Evolutionary conservation across 2,329 filamentous ascomycete species (phyloP).

Genomic region (Colletotrichum tropicicola): DNA sequence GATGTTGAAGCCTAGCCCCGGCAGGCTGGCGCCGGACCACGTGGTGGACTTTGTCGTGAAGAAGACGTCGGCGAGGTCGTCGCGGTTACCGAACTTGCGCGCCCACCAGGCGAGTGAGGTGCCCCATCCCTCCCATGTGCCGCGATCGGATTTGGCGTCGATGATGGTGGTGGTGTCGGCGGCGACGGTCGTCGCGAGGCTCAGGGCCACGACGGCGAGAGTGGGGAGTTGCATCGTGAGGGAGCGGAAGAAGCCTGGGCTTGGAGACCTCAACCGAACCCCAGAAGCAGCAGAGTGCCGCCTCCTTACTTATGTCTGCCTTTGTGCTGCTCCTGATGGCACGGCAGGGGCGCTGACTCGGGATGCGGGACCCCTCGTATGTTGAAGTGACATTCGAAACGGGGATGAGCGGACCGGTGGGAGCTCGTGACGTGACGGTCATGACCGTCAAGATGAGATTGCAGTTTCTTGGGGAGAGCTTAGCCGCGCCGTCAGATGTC

Average conservation of each 20-base stretch:
- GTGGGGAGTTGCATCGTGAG: slow-evolving; percentile 4
- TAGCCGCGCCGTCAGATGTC: too few species aligned
- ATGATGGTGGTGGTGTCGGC: slow-evolving; percentile 17
- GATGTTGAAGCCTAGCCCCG: slow-evolving; percentile 52
- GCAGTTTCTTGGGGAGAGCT: too few species aligned
- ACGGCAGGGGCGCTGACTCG: slow-evolving; percentile 18
- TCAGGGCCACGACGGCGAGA: slow-evolving; percentile 4
- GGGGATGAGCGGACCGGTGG: slow-evolving; percentile 8
- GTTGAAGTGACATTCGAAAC: neutral
- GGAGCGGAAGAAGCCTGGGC: neutral
- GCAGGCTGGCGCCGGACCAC: slow-evolving; percentile 40
- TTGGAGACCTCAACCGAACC: too few species aligned
- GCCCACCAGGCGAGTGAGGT: slow-evolving; percentile 55
- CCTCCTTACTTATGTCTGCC: neutral
- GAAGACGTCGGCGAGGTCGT: slow-evolving; percentile 51
- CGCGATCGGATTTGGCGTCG: slow-evolving; percentile 41
- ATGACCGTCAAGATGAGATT: too few species aligned
- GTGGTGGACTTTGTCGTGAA: slow-evolving; percentile 44
- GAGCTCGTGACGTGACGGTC: too few species aligned
- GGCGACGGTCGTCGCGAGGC: neutral
- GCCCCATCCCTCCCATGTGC: slow-evolving; percentile 54
- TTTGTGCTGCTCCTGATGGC: neutral
- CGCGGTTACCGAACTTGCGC: slow-evolving; percentile 46
- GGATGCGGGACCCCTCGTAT: neutral
- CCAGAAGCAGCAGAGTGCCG: neutral